Conservation (phyloP, 768 basidiomycete genomes). For the Psilocybe sp. region DNA sequence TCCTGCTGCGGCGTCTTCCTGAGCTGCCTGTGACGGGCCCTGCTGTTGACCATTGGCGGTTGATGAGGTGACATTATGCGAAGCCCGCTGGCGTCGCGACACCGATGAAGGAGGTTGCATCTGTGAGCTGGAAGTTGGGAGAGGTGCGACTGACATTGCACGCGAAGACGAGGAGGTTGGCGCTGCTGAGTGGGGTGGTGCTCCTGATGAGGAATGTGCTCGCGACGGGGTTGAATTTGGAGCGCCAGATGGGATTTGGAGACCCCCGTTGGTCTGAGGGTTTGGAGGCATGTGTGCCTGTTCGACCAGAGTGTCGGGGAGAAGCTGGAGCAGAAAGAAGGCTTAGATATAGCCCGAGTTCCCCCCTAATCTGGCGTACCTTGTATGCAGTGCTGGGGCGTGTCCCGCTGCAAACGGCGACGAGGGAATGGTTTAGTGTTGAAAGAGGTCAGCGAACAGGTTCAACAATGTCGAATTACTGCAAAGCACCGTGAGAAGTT, state of each 20-base stretch:
- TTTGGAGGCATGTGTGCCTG: constrained; percentile 3
- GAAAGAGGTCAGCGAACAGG: constrained; percentile 3
- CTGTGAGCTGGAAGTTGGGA: constrained; percentile 8
- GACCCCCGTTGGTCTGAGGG: constrained; percentile 15
- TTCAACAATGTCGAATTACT: constrained; percentile 14
- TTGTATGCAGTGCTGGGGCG: neutral
- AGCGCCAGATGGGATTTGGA: constrained; percentile 22
- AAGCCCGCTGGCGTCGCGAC: constrained; percentile 59
- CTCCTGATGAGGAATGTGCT: constrained; percentile 11
- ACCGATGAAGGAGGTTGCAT: constrained; percentile 9
- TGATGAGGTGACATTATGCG: constrained; percentile 62
- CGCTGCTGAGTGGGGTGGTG: constrained; percentile 14
- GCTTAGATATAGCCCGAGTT: too few species aligned
- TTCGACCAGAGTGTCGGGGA: too few species aligned
- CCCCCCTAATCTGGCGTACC: constrained; percentile 3
- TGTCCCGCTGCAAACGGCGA: constrained; percentile 1
- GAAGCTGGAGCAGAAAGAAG: too few species aligned
- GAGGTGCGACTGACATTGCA: constrained; percentile 19
- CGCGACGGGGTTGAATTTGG: constrained; percentile 15
- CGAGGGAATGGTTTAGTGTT: neutral
- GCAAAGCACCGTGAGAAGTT: constrained; percentile 17
- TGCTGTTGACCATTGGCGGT: constrained; percentile 28
- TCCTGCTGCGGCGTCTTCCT: constrained; percentile 39
- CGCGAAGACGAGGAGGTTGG: constrained; percentile 11
- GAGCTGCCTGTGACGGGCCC: constrained; percentile 19